Conservation (phyloP, 2,329 filamentous ascomycete species). For the Verticillium isaacii region DNA sequence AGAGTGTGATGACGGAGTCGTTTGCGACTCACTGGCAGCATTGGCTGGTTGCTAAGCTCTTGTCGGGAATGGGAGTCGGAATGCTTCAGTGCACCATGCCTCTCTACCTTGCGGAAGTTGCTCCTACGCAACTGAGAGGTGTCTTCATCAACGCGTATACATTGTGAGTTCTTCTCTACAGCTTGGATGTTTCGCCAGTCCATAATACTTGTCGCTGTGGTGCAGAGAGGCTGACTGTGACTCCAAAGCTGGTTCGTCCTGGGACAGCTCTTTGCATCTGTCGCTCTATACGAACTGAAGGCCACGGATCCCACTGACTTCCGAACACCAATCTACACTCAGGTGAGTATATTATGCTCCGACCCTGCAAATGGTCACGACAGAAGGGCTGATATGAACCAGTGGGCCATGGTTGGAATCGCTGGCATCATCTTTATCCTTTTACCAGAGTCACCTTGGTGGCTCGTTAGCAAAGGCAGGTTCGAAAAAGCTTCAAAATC, state of each 20-base stretch:
- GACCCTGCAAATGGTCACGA: neutral
- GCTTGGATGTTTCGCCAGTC: no score
- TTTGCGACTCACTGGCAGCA: constrained; percentile 30
- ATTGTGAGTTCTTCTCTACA: constrained; percentile 20
- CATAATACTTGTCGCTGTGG: neutral
- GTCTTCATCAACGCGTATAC: constrained; percentile 32
- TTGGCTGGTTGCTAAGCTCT: constrained; percentile 28
- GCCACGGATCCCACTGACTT: constrained; percentile 25
- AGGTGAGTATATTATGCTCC: constrained; percentile 16
- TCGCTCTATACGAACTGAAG: constrained; percentile 31
- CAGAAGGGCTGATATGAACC: neutral
- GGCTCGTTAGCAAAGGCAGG: constrained; percentile 26
- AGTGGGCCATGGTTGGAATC: constrained; percentile 36
- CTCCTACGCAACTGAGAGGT: constrained; percentile 31
- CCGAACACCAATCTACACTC: constrained; percentile 32
- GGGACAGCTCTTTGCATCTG: constrained; percentile 34
- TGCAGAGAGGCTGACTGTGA: neutral
- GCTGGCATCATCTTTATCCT: constrained; percentile 29
- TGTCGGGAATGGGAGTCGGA: constrained; percentile 29
- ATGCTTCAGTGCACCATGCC: constrained; percentile 35
- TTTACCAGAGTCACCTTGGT: constrained; percentile 33
- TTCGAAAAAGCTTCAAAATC: constrained; percentile 23
- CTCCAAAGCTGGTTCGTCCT: constrained; percentile 32
- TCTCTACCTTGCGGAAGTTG: constrained; percentile 32
- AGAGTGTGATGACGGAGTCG: constrained; percentile 18